Evolutionary conservation across 1,284 basidiomycete species (phyloP), one percentile per base, ranked within the genome.

Genomic region (Malassezia vespertilionis): DNA sequence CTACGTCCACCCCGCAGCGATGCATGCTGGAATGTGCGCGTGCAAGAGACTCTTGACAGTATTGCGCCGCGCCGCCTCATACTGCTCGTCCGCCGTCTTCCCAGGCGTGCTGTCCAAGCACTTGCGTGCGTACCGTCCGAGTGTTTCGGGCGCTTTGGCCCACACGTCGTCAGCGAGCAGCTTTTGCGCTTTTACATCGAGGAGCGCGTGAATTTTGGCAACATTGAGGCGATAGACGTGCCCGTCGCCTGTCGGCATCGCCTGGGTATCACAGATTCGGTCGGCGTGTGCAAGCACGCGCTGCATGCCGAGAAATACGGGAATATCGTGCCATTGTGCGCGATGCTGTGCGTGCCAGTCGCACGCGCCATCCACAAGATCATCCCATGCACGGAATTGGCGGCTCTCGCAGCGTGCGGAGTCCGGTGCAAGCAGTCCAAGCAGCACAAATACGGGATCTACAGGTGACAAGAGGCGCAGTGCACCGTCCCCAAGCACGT

Each of bases 191-290:
- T 51, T 32, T 28, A 14, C 33, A 8, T 40, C 15, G 15, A 51
- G 31, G 17, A 33, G 23, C 21, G 33, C 42, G 5, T 2, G 17
- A 5, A 45, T 18, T 5, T 27, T 23, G 3, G 24, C 27, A 24
- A 20, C n/a, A 31, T 33, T 39, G 6, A 45, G 43, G 10, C 48
- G 36, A 38, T 51, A 51, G 11, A 51, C 30, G 35, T 12, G 34
- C 18, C 33, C 48, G 10, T 35, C 38, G 22, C 5, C n/a, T n/a
- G 36, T 30, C 12, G 22, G 15, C 4, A 23, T 38, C 10, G n/a
- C n/a, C 20, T 51, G 37, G 15, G 48, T 51, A 3, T 44, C 37
- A 28, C 48, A 51, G 14, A 51, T n/a, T 22, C 42, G 42, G 21
- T 8, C 6, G 18, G 45, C 42, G 8, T 44, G 48, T 22, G 26